Conservation (phyloP, 176 grass and related monocot genomes). For the Dactylis glomerata region DNA sequence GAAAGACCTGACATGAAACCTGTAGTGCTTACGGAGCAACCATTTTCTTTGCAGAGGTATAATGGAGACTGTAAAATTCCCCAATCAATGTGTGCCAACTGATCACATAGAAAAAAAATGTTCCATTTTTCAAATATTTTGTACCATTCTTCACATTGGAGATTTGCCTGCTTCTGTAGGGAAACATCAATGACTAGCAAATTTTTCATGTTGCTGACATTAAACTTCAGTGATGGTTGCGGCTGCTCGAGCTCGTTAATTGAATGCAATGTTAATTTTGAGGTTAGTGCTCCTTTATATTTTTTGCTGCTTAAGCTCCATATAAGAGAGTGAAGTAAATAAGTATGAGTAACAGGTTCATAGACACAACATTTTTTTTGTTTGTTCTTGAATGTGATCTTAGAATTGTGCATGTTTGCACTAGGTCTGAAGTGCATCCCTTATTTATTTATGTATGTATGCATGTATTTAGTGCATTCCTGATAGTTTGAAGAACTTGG, state of each 20-base stretch:
- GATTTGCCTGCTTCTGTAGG: constrained; percentile 50
- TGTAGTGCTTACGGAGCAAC: constrained; percentile 71
- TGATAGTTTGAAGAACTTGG: background rate
- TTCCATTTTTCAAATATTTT: constrained; percentile 20
- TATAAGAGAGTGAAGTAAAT: background rate
- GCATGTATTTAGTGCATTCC: background rate
- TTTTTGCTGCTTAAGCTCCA: background rate
- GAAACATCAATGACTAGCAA: constrained; percentile 67
- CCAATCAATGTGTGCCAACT: background rate
- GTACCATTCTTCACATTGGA: constrained; percentile 27
- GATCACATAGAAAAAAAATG: background rate
- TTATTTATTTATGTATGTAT: background rate
- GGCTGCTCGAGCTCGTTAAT: constrained; percentile 57
- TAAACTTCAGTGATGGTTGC: constrained; percentile 87
- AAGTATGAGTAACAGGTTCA: background rate
- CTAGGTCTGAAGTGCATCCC: background rate
- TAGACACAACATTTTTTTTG: background rate
- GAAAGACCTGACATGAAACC: constrained; percentile 81
- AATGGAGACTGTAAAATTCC: background rate
- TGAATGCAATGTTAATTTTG: constrained; percentile 81
- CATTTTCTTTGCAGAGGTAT: constrained; percentile 88
- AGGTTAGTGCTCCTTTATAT: constrained; percentile 38
- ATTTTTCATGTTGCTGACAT: constrained; percentile 75
- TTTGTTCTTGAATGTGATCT: background rate
- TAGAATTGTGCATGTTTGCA: background rate